Evolutionary conservation across 2,329 filamentous ascomycete genomes (phyloP).

Genomic region (Monosporascus sp.): DNA sequence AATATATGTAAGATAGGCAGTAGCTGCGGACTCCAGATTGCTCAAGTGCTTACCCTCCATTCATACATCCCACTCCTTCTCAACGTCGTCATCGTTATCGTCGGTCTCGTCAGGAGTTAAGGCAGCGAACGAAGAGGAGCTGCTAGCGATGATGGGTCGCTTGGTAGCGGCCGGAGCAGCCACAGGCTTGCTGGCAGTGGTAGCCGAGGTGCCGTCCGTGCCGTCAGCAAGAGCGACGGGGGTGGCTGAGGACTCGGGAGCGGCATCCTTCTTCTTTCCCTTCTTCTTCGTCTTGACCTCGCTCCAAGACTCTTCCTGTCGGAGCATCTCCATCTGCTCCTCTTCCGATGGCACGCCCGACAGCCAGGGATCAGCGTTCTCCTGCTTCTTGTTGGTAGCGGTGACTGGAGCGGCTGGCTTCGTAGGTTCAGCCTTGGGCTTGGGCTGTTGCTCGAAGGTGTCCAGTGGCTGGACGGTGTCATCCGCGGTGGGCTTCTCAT

Average conservation of each 20-base stretch:
- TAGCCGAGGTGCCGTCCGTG: constrained; percentile 8
- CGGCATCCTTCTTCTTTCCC: constrained; percentile 37
- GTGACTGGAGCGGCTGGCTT: constrained; percentile 23
- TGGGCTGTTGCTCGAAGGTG: constrained; percentile 44
- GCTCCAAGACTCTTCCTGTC: constrained; percentile 49
- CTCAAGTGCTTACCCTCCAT: neutral
- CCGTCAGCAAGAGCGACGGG: constrained; percentile 13
- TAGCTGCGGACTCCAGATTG: constrained; percentile 1
- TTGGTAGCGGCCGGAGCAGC: constrained; percentile 20
- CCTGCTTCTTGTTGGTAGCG: constrained; percentile 26
- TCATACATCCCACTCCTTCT: constrained; percentile 32
- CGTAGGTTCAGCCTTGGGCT: constrained; percentile 29
- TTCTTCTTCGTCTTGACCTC: constrained; percentile 46
- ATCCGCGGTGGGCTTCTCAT: constrained; percentile 33
- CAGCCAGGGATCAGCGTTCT: constrained; percentile 38
- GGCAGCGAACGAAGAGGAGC: constrained; percentile 28
- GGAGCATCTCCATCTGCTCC: constrained; percentile 55
- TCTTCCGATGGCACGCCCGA: constrained; percentile 54
- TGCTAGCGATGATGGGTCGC: constrained; percentile 25
- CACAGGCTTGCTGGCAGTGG: constrained; percentile 12
- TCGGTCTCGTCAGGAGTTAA: constrained; percentile 26
- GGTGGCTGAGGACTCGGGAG: constrained; percentile 27
- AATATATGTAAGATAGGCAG: constrained; percentile 12
- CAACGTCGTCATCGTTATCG: constrained; percentile 26
- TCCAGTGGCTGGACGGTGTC: constrained; percentile 48